phyloP scores from a whole-genome alignment of 805 yeast genomes.

The Saturnispora galanensis region DNA sequence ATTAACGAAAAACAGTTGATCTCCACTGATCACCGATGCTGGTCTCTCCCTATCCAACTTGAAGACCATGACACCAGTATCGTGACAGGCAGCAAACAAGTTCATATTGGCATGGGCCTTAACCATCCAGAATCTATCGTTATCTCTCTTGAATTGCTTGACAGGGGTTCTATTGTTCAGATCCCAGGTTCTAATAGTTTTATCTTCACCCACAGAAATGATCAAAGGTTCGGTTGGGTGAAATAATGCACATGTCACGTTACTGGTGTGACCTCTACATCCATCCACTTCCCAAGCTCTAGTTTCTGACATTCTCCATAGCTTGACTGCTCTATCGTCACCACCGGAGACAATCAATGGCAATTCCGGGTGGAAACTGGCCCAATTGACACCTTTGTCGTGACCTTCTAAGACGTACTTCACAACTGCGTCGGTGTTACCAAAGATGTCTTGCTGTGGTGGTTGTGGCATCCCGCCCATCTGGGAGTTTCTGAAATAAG shows the following conservation, averaged over 20 bases:
- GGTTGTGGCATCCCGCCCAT: conserved; percentile 28
- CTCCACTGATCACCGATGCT: conserved; percentile 42
- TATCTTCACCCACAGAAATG: conserved; percentile 90
- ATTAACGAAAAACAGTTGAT: conserved; percentile 63
- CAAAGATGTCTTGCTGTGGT: conserved; percentile 88
- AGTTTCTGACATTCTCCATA: conserved; percentile 96
- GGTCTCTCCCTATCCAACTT: conserved; percentile 97
- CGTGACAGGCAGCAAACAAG: conserved; percentile 93
- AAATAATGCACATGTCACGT: conserved; percentile 80
- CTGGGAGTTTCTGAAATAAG: conserved; percentile 31
- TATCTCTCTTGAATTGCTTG: conserved; percentile 87
- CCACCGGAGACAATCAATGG: conserved; percentile 93
- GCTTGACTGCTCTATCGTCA: conserved; percentile 89
- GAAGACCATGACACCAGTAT: conserved; percentile 95
- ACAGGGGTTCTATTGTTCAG: conserved; percentile 87
- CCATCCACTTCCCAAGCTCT: conserved; percentile 99
- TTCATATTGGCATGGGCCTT: conserved; percentile 85
- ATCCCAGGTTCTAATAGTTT: conserved; percentile 95
- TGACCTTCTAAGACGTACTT: conserved; percentile 96
- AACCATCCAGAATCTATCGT: conserved; percentile 90
- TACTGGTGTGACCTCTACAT: conserved; percentile 94
- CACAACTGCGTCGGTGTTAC: conserved; percentile 87
- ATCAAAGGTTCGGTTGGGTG: conserved; percentile 91
- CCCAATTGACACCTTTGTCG: conserved; percentile 98
- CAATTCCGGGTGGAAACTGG: conserved; percentile 92